phyloP scores from a whole-genome alignment of 176 grass and related monocot genomes.

The Sorghum bicolor region DNA sequence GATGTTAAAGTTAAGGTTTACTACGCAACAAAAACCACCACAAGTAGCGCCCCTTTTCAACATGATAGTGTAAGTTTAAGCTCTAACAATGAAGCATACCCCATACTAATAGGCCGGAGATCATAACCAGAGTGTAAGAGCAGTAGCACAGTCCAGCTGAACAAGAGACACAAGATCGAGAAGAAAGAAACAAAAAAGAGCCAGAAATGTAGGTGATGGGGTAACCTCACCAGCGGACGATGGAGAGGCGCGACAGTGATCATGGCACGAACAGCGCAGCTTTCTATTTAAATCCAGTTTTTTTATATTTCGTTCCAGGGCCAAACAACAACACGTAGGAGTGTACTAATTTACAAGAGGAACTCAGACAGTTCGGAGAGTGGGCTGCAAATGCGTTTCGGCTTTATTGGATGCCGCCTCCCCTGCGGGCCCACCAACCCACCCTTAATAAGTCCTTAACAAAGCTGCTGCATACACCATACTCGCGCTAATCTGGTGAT shows the following conservation, averaged over 20 bases:
- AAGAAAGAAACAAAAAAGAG: no score
- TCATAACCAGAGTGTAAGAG: neutral
- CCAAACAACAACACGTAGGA: neutral
- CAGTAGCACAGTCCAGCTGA: no score
- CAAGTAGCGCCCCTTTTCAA: no score
- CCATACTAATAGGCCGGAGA: no score
- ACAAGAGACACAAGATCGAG: neutral
- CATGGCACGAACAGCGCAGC: constrained; percentile 39
- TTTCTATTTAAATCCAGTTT: neutral
- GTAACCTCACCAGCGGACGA: constrained; percentile 32
- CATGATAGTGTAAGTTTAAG: no score
- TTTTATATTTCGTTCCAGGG: neutral
- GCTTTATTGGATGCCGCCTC: constrained; percentile 29
- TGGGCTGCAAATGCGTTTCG: neutral
- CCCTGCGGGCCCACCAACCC: neutral
- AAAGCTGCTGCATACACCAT: neutral
- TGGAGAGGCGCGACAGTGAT: constrained; percentile 33
- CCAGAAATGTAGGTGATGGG: neutral
- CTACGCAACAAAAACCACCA: no score
- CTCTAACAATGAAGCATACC: no score
- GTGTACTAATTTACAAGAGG: neutral
- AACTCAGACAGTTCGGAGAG: neutral
- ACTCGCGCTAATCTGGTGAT: neutral
- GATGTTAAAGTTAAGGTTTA: no score
- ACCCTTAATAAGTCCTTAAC: neutral